Base-by-base conservation (phyloP, 495 filamentous ascomycete genomes). In the Podospora pseudoanserina region DNA sequence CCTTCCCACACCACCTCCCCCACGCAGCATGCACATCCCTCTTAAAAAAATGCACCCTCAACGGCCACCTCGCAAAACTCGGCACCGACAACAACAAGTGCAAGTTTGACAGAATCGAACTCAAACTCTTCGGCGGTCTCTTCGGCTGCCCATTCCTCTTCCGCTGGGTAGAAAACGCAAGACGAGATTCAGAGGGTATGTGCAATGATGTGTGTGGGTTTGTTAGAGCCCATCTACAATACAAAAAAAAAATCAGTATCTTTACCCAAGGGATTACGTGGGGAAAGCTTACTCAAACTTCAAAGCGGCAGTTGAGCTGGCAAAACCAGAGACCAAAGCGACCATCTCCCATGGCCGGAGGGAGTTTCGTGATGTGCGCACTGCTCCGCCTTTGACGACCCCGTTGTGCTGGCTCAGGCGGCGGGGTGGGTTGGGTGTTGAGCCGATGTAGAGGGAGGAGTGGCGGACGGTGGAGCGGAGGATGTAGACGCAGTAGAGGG, bases 341-440 rank as follows among this genome's bases (percentile, higher is more conserved):
- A 89, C 83, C 93, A 99, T 97, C 74, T 98, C 92, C 95, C 96
- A 98, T 0, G 96, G 95, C 63, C 91, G 84, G 59, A 91, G 77
- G n/a, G 75, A 84, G 15, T 73, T 75, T 19, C 84, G 82, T n/a
- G 86, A 84, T 4, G 95, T 99, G 28, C 87, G 83, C 34, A 81
- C 84, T 34, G 95, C 95, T 30, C 95, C 95, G 57, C 95, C 95
- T 71, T 86, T 89, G 11, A 82, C 78, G 18, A 84, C 72, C 27
- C 95, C 95, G 79, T 99, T 99, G 77, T 99, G 95, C 75, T 99
- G 95, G 27, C 85, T 84, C 9, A 97, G 84, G 0, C 95, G 90
- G 56, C 95, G 83, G 6, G 81, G 83, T 18, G 95, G 96, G 75
- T 97, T 87, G 0, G 94, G 94, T 0, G 95, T 99, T 9, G 91